Evolutionary conservation across 768 basidiomycete genomes (phyloP), one percentile per base, ranked within the genome.

Genomic region (Suillus decipiens): DNA sequence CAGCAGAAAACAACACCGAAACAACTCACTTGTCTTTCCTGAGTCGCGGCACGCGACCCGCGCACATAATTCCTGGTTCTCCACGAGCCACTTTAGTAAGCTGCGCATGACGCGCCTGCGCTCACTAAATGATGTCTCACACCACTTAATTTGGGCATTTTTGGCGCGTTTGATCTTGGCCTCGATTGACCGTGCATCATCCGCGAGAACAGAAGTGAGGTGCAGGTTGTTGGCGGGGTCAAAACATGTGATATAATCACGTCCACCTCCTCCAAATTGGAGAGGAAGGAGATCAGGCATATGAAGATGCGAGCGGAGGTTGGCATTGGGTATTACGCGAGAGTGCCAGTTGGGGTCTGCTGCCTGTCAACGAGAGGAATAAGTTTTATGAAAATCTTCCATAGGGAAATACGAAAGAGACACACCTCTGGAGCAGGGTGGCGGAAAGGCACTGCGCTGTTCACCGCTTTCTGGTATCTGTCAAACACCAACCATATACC

Each of bases 1-100:
- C 62, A 54, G 34, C 31, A 19, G 28, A 39, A 39, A 11, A 57
- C 5, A 28, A 57, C 3, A 28, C 2, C 4, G 19, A 41, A 57
- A 12, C 10, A 41, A 57, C 56, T 57, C 69, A 93, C 93, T 78
- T 33, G 96, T 98, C 82, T 99, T 99, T 47, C 96, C 96, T 0
- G 94, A 94, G 75, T 99, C 96, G 37, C 96, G 82, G 72, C 93
- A 94, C 28, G 93, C 93, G 33, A 96, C 90, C 47, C 89, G 82
- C 37, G 93, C 93, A 66, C 95, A 93, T 28, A 80, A 77, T 60
- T 95, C 90, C 78, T 95, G 92, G 70, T 99, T 95, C 66, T 91
- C 88, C 39, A 98, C 88, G 6, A 96, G 81, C 96, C 96, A 99
- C 67, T 91, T 92, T 71, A 95, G 81, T 64, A 99, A 72, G 70